Percentiles rank a stretch among this genome's conserved stretches.
These are phyloP conservation scores for Ramaria rubella DNA, from an alignment of 768 basidiomycete species.

Conservation along the genomic window DNA sequence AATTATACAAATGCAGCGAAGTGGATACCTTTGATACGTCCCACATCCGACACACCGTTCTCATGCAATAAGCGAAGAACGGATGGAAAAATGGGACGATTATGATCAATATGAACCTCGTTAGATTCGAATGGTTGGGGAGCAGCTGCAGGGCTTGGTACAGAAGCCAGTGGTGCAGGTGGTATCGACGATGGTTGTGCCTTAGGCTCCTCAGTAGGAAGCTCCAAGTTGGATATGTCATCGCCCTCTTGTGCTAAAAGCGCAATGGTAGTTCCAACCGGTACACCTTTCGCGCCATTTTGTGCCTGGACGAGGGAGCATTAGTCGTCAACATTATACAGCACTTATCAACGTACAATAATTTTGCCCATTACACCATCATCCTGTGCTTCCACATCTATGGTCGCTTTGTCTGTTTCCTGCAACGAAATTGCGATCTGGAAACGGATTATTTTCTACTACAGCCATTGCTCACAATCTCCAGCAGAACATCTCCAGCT, in stretches of 20 bases:
- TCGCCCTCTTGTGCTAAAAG: slow-evolving; percentile 94
- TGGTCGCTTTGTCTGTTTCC: slow-evolving; percentile 99
- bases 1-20: background rate
- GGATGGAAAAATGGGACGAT: slow-evolving; percentile 81
- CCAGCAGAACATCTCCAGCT: slow-evolving; percentile 89
- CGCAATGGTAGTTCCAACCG: slow-evolving; percentile 85
- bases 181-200: slow-evolving; percentile 43
- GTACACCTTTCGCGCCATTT: slow-evolving; percentile 82
- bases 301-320: slow-evolving; percentile 42
- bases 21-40: slow-evolving; percentile 59
- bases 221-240: slow-evolving; percentile 52
- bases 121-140: background rate
- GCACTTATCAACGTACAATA: slow-evolving; percentile 51
- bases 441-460: no score
- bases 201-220: slow-evolving; percentile 1
- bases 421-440: slow-evolving; percentile 27
- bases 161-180: slow-evolving; percentile 26
- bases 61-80: slow-evolving; percentile 76
- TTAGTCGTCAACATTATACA: background rate
- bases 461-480: slow-evolving; percentile 63
- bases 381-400: slow-evolving; percentile 98
- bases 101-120: slow-evolving; percentile 33
- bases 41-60: slow-evolving; percentile 49
- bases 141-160: background rate
- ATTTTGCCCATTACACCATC: slow-evolving; percentile 97